Evolutionary conservation across 192 early-diverging fungal species (phyloP), one percentile per base, ranked within the genome.

Genomic region (Entomortierella beljakovae): DNA sequence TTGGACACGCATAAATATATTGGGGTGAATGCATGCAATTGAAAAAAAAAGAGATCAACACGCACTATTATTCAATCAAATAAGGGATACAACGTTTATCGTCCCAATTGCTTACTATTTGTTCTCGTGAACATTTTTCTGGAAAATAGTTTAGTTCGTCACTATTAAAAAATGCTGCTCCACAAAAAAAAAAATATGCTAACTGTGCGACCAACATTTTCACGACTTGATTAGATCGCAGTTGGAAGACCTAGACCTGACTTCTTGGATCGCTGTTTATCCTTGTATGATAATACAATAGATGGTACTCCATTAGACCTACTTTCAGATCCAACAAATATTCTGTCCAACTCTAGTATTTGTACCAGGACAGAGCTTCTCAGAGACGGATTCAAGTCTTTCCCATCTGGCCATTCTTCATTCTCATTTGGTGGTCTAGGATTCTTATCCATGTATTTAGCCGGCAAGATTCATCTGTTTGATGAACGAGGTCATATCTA

Each of bases 331-430:
- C 91, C 90, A 1, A 57, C 64, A 15, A 79, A 85, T 29, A 86
- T 90, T 10, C 79, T 92, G 23, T 84, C 88, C 46, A 88, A 86
- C 37, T 83, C 83, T 1, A 72, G 67, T 4, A 86, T 94, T 34
- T 94, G 93, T 53, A 84, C 84, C 2, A 82, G 81, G 28, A 33
- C 25, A 0, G 80, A 71, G 23, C 32, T 89, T 1, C 82, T 97
- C 38, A 66, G 65, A 26, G 93, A 97, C 61, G 95, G 94, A 15
- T 91, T 93, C 70, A 93, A 91, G 84, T 89, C 89, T 69, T 98
- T 97, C 69, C 92, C 92, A n/a, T 93, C 91, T 7, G 97, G 97
- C 0, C 97, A 98, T 81, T 87, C 97, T 4, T 93, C 92, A 32
- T 59, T 93, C 88, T 80, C 68, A 83, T 94, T 94, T 80, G 91